Percentiles rank a stretch among this genome's conserved stretches.
phyloP scores from a whole-genome alignment of 768 basidiomycete genomes.

The Termitomyces sp. region DNA sequence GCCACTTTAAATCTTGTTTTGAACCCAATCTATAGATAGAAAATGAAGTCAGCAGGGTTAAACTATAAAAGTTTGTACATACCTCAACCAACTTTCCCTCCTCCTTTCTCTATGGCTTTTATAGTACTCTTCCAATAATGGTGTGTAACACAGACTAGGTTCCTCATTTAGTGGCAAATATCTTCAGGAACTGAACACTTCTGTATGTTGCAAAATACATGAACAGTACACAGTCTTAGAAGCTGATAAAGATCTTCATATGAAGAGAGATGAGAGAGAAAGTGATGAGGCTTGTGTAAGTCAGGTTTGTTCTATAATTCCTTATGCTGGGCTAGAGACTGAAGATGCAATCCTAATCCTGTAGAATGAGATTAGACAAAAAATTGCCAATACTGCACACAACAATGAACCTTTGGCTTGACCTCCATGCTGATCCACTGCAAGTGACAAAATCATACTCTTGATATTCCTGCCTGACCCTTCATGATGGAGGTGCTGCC shows the following conservation, averaged over 20 bases:
- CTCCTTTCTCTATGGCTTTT: constrained; percentile 6
- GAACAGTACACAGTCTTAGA: constrained; percentile 16
- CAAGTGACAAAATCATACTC: constrained; percentile 14
- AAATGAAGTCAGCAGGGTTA: too few relatives aligned
- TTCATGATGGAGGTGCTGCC: constrained; percentile 18
- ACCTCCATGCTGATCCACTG: constrained; percentile 18
- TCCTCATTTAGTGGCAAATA: constrained; percentile 17
- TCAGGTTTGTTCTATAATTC: constrained; percentile 4
- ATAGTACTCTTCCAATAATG: constrained; percentile 17
- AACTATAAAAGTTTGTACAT: too few relatives aligned
- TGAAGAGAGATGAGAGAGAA: constrained; percentile 5
- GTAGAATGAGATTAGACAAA: background rate
- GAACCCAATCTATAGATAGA: too few relatives aligned
- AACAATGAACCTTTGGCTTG: constrained; percentile 19
- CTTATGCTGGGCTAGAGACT: constrained; percentile 1
- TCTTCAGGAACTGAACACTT: constrained; percentile 6
- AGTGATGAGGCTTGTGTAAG: constrained; percentile 16
- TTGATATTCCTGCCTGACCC: background rate
- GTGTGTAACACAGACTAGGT: constrained; percentile 19
- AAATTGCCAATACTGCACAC: constrained; percentile 3
- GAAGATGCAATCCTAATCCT: constrained; percentile 22
- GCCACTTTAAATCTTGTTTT: too few relatives aligned
- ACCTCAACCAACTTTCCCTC: constrained; percentile 16
- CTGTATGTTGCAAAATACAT: constrained; percentile 17
- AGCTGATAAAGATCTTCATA: constrained; percentile 21